Evolutionary conservation across 305 asterid species (phyloP).

Genomic region (Fraxinus greggii): DNA sequence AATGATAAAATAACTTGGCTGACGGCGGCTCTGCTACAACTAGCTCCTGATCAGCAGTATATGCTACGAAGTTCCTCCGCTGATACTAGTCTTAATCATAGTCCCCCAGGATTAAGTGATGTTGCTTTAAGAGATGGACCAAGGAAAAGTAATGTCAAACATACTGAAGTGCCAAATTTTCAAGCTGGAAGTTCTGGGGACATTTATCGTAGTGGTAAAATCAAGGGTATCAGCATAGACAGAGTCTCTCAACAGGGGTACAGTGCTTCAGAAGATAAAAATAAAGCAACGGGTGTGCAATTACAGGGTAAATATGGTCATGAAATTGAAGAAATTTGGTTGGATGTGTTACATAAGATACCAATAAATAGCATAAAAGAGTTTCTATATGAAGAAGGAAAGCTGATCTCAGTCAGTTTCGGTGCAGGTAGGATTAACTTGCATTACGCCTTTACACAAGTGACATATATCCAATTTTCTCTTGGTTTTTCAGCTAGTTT

Average conservation of each 20-base stretch:
- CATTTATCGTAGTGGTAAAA: conserved; percentile 33
- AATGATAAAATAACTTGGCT: conserved; percentile 92
- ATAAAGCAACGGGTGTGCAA: conserved; percentile 26
- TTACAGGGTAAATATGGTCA: conserved; percentile 31
- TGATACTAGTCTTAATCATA: conserved; percentile 66
- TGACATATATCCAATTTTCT: neutral
- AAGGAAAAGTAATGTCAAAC: conserved; percentile 56
- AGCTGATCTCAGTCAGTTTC: conserved; percentile 69
- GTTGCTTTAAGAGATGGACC: conserved; percentile 47
- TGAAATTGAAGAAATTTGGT: conserved; percentile 74
- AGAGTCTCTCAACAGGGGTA: conserved; percentile 36
- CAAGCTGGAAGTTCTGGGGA: conserved; percentile 48
- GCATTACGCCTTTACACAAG: neutral
- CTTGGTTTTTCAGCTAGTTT: neutral
- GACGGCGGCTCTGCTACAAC: conserved; percentile 95
- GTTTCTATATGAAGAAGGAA: conserved; percentile 81
- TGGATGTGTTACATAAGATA: conserved; percentile 71
- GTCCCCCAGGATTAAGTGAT: conserved; percentile 49
- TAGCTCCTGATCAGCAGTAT: conserved; percentile 95
- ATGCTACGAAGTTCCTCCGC: conserved; percentile 68
- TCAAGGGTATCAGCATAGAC: conserved; percentile 36
- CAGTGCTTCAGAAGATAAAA: conserved; percentile 35
- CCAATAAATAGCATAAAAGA: conserved; percentile 61
- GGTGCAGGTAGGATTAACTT: conserved; percentile 69
- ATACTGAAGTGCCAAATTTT: conserved; percentile 39